Conservation (phyloP, 306 rosid genomes). For the Dalbergia cultrata region DNA sequence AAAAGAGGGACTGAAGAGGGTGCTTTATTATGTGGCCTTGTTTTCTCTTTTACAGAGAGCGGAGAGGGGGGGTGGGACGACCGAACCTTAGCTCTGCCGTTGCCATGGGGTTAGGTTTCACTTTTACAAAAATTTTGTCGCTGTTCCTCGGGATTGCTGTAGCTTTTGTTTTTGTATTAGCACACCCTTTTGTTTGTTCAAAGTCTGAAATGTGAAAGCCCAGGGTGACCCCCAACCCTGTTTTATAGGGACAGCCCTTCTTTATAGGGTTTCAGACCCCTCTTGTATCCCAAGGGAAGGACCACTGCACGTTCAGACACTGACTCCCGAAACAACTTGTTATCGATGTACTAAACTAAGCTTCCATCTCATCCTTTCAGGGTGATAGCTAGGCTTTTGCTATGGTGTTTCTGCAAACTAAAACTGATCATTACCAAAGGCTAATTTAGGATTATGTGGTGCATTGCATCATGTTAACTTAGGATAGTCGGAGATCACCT, state of each 20-base stretch:
- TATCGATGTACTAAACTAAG: neutral
- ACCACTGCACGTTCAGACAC: conserved; percentile 39
- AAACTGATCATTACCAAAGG: no score
- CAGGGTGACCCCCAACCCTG: neutral
- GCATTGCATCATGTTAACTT: no score
- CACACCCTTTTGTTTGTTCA: conserved; percentile 4
- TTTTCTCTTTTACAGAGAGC: conserved; percentile 29
- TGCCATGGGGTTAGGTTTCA: conserved; percentile 31
- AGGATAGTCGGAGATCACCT: no score
- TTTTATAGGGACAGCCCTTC: conserved; percentile 40
- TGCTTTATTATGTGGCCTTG: conserved; percentile 36
- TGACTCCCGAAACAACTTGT: neutral
- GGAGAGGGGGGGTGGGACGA: neutral
- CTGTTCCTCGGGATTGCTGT: conserved; percentile 61
- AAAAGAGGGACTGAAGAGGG: conserved; percentile 1
- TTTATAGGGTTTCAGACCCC: conserved; percentile 39
- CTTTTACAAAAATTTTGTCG: neutral
- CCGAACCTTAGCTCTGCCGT: conserved; percentile 15
- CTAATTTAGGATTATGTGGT: no score
- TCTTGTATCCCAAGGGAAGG: conserved; percentile 29
- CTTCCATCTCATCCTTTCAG: conserved; percentile 12
- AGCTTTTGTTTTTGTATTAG: conserved; percentile 20
- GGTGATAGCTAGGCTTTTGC: conserved; percentile 2
- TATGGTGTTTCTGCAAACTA: no score
- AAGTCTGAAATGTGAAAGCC: neutral